These are phyloP conservation scores for Candida easanensis DNA, from an alignment of 805 yeast genomes.

Conservation along the genomic window DNA sequence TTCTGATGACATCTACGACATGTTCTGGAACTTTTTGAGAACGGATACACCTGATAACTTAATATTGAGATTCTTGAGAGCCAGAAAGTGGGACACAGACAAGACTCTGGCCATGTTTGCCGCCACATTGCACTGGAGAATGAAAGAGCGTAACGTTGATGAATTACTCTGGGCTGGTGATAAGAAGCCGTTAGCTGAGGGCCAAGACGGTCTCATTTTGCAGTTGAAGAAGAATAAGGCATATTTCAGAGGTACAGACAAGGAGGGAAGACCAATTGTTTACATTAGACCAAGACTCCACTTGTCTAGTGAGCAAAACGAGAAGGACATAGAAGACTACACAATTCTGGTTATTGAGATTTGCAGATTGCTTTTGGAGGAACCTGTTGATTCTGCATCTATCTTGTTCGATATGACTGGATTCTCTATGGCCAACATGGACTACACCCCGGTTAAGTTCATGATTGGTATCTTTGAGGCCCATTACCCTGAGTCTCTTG, in stretches of 20 bases:
- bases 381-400: slow-evolving; percentile 76
- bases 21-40: slow-evolving; percentile 61
- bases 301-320: slow-evolving; percentile 61
- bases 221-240: slow-evolving; percentile 62
- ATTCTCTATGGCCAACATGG: slow-evolving; percentile 90
- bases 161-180: slow-evolving; percentile 71
- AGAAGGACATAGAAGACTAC: slow-evolving; percentile 69
- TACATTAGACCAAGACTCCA: slow-evolving; percentile 79
- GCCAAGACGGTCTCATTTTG: slow-evolving; percentile 40
- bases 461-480: slow-evolving; percentile 89
- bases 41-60: slow-evolving; percentile 81
- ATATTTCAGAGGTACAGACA: slow-evolving; percentile 71
- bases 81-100: slow-evolving; percentile 80
- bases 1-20: slow-evolving; percentile 46
- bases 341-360: slow-evolving; percentile 78
- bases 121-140: slow-evolving; percentile 76
- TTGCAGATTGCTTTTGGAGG: slow-evolving; percentile 70
- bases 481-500: slow-evolving; percentile 93
- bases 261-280: slow-evolving; percentile 73
- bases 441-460: slow-evolving; percentile 86
- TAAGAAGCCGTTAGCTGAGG: slow-evolving; percentile 47
- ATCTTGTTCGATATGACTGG: slow-evolving; percentile 84
- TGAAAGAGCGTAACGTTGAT: slow-evolving; percentile 57
- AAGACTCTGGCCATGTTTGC: slow-evolving; percentile 68
- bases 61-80: slow-evolving; percentile 73